Base-by-base conservation (phyloP, 805 yeast genomes). In the Soucietia sequanensis region DNA sequence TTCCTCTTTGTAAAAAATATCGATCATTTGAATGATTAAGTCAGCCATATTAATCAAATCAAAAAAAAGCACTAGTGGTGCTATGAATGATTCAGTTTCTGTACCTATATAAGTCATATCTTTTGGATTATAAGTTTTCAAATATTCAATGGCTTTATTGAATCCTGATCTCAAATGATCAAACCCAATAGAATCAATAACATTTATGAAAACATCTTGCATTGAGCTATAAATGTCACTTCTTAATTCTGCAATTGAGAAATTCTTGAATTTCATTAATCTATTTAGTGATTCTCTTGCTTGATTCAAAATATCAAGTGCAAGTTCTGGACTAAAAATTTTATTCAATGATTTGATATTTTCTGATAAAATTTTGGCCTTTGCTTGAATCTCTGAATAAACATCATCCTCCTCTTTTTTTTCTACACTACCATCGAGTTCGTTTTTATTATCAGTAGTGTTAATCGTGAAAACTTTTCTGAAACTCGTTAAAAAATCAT, bases 1-100 rank as follows among this genome's bases (percentile, higher is more conserved):
- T 54, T 91, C 98, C 54, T 86, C 90, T 47, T 84, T 84, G 61
- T 88, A 91, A 48, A 93, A 93, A 5, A 88, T 86, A 34, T 85
- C 89, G 28, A 90, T 65, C 95, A 91, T 87, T 55, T 91, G 97
- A 49, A 88, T 82, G 15, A 93, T 86, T 38, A 91, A 66, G 57
- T 91, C 99, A 4, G 96, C 97, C 40, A 87, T 81, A 48, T 90
- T 93, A 23, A 93, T 93, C 37, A 93, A 71, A 54, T 91, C 97
- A 12, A 95, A 84, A 48, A 93, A 91, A 29, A 85, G 78, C 0
- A 83, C 83, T 34, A 91, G 68, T 0, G 98, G 98, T 43, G 84
- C 95, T n/a, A 85, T 81, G 6, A 73, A 68, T 16, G 63, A 52
- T 16, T 52, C 60, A 15, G 48, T 33, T 34, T 34, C 40, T 6